These are phyloP conservation scores for Hansfordia pulvinata DNA, from an alignment of 2,329 filamentous ascomycete genomes.

Conservation along the genomic window DNA sequence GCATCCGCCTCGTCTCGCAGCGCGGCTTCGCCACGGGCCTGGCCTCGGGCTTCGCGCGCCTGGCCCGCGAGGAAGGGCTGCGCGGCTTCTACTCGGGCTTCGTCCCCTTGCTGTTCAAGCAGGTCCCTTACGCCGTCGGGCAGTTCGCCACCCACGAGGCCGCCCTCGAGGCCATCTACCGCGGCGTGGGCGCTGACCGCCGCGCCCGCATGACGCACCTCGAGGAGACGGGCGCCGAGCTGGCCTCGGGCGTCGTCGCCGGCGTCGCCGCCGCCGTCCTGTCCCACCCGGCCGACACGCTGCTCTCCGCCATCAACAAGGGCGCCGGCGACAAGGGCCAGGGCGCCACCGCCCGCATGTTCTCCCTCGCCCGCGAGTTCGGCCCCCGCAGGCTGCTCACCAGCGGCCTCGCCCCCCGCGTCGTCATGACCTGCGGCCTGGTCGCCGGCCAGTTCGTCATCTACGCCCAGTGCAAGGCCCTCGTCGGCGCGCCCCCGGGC, in stretches of 20 bases:
- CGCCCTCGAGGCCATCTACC: constrained; percentile 65
- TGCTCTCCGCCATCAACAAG: constrained; percentile 42
- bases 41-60: constrained; percentile 58
- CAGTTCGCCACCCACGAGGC: constrained; percentile 94
- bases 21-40: constrained; percentile 65
- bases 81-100: constrained; percentile 86
- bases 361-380: constrained; percentile 35
- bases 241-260: constrained; percentile 73
- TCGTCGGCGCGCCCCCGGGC: constrained; percentile 34
- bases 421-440: constrained; percentile 39
- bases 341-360: constrained; percentile 34
- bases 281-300: constrained; percentile 72
- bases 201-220: constrained; percentile 57
- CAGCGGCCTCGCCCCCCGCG: constrained; percentile 32
- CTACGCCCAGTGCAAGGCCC: constrained; percentile 38
- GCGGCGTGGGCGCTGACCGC: constrained; percentile 45
- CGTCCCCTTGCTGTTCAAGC: constrained; percentile 74
- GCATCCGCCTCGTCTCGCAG: constrained; percentile 66
- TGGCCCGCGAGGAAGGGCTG: constrained; percentile 62
- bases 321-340: constrained; percentile 34
- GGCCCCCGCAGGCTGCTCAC: constrained; percentile 32
- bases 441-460: constrained; percentile 41
- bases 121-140: constrained; percentile 86
- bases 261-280: constrained; percentile 81
- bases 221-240: constrained; percentile 70